A percentile compares a stretch with the other conserved stretches of the same genome.
phyloP scores from a whole-genome alignment of 164 flowering plant species.

The Chloranthus sessilifolius region DNA sequence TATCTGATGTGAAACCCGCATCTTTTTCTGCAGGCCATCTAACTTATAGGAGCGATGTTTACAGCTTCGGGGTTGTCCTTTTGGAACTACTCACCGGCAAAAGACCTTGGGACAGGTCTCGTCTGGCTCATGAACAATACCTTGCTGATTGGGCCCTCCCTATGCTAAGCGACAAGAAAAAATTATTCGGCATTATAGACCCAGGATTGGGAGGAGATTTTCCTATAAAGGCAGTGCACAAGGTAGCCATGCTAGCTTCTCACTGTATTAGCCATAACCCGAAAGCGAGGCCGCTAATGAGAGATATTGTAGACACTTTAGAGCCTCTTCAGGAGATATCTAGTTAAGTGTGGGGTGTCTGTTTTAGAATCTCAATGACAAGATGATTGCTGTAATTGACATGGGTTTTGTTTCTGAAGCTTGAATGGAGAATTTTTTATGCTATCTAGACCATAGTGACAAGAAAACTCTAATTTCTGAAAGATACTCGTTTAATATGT shows the following conservation, averaged over 20 bases:
- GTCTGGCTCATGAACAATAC: slow-evolving; percentile 76
- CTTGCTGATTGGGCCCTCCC: slow-evolving; percentile 86
- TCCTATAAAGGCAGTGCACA: slow-evolving; percentile 71
- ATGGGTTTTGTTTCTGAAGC: slow-evolving; percentile 7
- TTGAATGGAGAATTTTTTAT: slow-evolving; percentile 9
- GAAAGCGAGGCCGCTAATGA: slow-evolving; percentile 89
- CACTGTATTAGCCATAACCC: slow-evolving; percentile 86
- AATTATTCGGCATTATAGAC: slow-evolving; percentile 62
- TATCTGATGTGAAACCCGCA: too few relatives aligned
- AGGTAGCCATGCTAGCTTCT: slow-evolving; percentile 91
- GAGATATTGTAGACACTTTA: slow-evolving; percentile 83
- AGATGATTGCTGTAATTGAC: slow-evolving; percentile 2
- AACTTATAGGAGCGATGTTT: slow-evolving; percentile 77
- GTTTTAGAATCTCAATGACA: slow-evolving; percentile 10
- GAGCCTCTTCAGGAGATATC: slow-evolving; percentile 90
- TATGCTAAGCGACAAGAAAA: slow-evolving; percentile 71
- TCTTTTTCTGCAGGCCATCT: slow-evolving; percentile 59
- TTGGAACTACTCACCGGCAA: slow-evolving; percentile 84
- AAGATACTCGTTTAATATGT: too few relatives aligned
- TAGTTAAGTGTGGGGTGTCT: slow-evolving; percentile 15
- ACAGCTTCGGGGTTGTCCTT: slow-evolving; percentile 86
- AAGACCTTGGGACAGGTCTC: slow-evolving; percentile 65
- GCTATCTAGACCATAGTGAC: too few relatives aligned
- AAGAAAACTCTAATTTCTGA: too few relatives aligned
- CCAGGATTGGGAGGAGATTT: slow-evolving; percentile 75